Base-by-base conservation (phyloP, 139 green algal species). In the Edaphochlamys debaryana region DNA sequence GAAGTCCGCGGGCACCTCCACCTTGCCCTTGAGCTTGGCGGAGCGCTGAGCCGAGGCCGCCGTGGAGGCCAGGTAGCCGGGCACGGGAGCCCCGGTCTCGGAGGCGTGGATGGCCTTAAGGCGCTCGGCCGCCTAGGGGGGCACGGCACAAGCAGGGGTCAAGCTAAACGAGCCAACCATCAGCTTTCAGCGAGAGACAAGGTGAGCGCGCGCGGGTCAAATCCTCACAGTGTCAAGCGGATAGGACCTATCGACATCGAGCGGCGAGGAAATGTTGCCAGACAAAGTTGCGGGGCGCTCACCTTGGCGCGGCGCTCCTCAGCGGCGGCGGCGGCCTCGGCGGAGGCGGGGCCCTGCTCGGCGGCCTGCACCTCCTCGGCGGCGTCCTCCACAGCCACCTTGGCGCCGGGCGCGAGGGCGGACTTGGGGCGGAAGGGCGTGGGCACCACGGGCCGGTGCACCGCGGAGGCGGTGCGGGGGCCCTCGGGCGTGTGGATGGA, bases 401-500 rank as follows among this genome's bases (percentile, higher is more conserved):
- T n/a, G n/a, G n/a, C n/a, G n/a, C n/a, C n/a, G n/a, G n/a, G n/a
- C n/a, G n/a, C n/a, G n/a, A 2, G 3, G 20, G 73, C 73, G 22
- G 73, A 80, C 58, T 80, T 80, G 40, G 73, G 73, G 29, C 73
- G 73, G 58, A 56, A 80, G 3, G 73, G 73, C 40, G 73, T 80
- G 34, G 73, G 73, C 20, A 72, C 75, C 27, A 81, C 75, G 60
- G 71, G 60, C 22, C 76, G 62, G 32, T 32, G 76, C 32, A 45
- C n/a, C 20, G 32, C 76, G n/a, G n/a, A n/a, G 0, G 34, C 32
- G 45, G 37, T 38, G 36, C 76, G 62, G 1, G 76, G 32, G 0
- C 62, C 76, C 76, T 82, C 76, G 7, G 76, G 76, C 8, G 76
- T 82, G 63, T 73, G 42, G 64, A 82, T 82, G 13, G 76, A 82